Conservation (phyloP, 805 yeast species). For the Zygotorulaspora sp. region DNA sequence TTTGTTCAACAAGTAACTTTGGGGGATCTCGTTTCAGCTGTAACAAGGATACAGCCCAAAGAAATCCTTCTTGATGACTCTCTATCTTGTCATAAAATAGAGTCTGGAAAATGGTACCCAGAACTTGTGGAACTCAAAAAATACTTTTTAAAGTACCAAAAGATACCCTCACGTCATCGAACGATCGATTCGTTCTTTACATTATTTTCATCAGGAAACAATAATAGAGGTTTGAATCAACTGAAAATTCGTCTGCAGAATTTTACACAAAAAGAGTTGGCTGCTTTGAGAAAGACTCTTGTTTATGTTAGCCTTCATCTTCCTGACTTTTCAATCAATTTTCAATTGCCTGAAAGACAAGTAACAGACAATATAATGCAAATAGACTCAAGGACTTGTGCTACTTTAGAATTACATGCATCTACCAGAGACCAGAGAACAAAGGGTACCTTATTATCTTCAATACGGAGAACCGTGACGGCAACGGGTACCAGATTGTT, state of each 20-base stretch:
- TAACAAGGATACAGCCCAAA: conserved; percentile 74
- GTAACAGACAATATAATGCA: conserved; percentile 54
- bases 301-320: conserved; percentile 69
- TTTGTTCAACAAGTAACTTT: conserved; percentile 61
- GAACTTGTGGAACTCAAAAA: conserved; percentile 55
- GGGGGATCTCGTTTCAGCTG: conserved; percentile 59
- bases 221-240: conserved; percentile 24
- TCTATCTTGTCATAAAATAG: conserved; percentile 38
- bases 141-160: conserved; percentile 54
- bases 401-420: conserved; percentile 65
- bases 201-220: conserved; percentile 35
- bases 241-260: conserved; percentile 26
- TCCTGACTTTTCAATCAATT: conserved; percentile 59
- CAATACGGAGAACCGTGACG: conserved; percentile 70
- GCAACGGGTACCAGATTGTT: conserved; percentile 77
- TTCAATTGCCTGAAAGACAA: conserved; percentile 63
- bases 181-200: conserved; percentile 37
- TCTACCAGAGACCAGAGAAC: conserved; percentile 53
- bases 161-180: conserved; percentile 40
- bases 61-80: conserved; percentile 63
- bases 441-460: conserved; percentile 68
- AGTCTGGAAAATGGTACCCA: conserved; percentile 50
- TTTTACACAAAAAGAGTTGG: conserved; percentile 46
- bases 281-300: conserved; percentile 59
- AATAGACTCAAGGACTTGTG: conserved; percentile 74